A percentile compares a stretch with the other conserved stretches of the same genome.
Evolutionary conservation across 2,329 filamentous ascomycete genomes (phyloP).

Genomic region (Dichotomopilus funicola): DNA sequence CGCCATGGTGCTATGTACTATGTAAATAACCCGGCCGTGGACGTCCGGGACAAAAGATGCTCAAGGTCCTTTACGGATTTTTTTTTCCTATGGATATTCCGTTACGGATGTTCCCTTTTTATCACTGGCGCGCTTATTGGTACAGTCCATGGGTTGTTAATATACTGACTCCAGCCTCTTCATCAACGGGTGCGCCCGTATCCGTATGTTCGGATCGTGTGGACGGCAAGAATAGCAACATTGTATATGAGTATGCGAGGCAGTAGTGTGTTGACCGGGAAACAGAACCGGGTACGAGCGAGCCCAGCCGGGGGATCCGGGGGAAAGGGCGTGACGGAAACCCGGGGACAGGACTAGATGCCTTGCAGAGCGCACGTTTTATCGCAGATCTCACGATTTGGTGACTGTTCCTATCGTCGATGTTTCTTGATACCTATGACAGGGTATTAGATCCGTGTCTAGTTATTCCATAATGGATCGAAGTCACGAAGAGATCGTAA

Average conservation of each 20-base stretch:
- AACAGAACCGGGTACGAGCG: slow-evolving; percentile 6
- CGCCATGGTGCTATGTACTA: too few relatives aligned
- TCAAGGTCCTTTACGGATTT: slow-evolving; percentile 2
- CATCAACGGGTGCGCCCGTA: neutral
- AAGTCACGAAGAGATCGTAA: too few relatives aligned
- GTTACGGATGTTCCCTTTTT: neutral
- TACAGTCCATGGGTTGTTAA: too few relatives aligned
- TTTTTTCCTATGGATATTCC: neutral
- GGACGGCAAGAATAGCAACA: slow-evolving; percentile 18
- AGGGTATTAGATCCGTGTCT: too few relatives aligned
- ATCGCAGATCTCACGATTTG: neutral
- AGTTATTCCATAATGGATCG: too few relatives aligned
- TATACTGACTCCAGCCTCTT: too few relatives aligned
- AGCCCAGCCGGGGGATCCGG: neutral
- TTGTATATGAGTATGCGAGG: slow-evolving; percentile 4
- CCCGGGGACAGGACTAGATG: neutral
- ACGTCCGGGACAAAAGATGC: neutral
- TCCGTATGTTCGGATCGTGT: neutral
- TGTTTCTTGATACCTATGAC: too few relatives aligned
- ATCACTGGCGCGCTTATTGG: neutral
- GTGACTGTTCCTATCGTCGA: neutral
- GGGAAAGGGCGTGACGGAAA: neutral
- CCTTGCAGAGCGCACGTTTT: neutral
- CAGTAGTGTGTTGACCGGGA: neutral
- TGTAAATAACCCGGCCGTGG: neutral